A percentile compares a stretch with the other conserved stretches of the same genome.
Conservation (phyloP, 306 rosid genomes). For the Sindora glabra region DNA sequence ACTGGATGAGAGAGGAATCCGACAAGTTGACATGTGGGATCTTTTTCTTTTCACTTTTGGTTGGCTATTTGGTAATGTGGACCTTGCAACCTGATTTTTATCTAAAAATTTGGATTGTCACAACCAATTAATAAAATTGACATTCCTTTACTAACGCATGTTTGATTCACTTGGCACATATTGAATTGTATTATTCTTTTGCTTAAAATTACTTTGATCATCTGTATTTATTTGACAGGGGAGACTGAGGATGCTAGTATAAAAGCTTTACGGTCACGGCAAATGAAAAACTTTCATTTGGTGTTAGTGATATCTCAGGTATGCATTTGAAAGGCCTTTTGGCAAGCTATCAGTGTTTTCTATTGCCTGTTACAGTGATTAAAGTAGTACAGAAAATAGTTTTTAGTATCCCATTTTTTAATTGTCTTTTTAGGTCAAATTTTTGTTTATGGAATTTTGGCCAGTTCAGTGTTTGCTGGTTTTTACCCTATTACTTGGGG, state of each 20-base stretch:
- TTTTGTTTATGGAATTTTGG: not conserved
- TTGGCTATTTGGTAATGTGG: not conserved
- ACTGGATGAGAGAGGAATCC: not conserved
- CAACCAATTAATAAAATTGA: not conserved
- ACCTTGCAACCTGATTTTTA: slow-evolving; percentile 1
- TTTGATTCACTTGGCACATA: not conserved
- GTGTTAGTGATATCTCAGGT: slow-evolving; percentile 85
- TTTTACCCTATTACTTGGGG: not conserved
- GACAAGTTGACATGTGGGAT: too few relatives aligned
- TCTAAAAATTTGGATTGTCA: not conserved
- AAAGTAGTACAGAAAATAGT: not conserved
- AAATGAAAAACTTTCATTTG: slow-evolving; percentile 92
- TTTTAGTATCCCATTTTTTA: not conserved
- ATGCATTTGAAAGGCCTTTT: slow-evolving; percentile 13
- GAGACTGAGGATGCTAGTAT: slow-evolving; percentile 55
- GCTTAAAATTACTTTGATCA: not conserved
- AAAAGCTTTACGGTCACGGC: slow-evolving; percentile 68
- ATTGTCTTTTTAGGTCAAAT: not conserved
- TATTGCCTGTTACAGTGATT: not conserved
- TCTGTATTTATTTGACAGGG: slow-evolving; percentile 40
- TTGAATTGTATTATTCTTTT: not conserved
- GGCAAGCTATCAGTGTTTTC: not conserved
- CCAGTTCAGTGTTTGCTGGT: not conserved
- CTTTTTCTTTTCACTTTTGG: too few relatives aligned
- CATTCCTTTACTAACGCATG: not conserved